Evolutionary conservation across 2,329 filamentous ascomycete species (phyloP).

Genomic region (Fusarium miscanthi): DNA sequence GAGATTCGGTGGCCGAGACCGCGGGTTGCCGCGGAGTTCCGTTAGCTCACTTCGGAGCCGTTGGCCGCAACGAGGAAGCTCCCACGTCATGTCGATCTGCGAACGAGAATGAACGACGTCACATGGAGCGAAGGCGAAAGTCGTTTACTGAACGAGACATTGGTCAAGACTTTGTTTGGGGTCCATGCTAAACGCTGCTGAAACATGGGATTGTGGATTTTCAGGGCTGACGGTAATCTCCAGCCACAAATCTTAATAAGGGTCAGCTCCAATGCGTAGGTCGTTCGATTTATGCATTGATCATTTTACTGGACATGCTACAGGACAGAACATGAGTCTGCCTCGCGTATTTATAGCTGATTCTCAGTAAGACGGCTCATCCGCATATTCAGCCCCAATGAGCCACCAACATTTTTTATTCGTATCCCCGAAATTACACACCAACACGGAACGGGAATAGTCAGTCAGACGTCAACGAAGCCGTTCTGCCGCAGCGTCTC

Average conservation of each 20-base stretch:
- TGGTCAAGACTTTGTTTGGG: accelerated
- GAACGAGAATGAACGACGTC: background rate
- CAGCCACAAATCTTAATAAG: background rate
- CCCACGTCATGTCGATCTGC: background rate
- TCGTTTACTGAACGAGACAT: background rate
- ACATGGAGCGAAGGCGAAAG: background rate
- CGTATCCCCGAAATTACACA: background rate
- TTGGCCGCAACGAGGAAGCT: background rate
- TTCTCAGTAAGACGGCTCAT: background rate
- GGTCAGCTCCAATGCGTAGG: background rate
- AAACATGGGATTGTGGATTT: background rate
- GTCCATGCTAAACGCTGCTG: background rate
- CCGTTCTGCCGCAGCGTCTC: background rate
- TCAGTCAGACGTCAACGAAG: background rate
- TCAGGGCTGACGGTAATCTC: background rate
- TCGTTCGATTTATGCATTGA: background rate
- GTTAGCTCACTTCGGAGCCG: background rate
- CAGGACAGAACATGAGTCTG: background rate
- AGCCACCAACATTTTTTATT: background rate
- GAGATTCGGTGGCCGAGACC: background rate
- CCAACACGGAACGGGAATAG: background rate
- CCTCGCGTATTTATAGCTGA: background rate
- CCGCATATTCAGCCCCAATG: background rate
- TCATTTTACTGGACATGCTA: background rate
- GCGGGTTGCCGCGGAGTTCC: background rate